Evolutionary conservation across 2,329 filamentous ascomycete genomes (phyloP).

Genomic region (Diaporthe vaccinii): DNA sequence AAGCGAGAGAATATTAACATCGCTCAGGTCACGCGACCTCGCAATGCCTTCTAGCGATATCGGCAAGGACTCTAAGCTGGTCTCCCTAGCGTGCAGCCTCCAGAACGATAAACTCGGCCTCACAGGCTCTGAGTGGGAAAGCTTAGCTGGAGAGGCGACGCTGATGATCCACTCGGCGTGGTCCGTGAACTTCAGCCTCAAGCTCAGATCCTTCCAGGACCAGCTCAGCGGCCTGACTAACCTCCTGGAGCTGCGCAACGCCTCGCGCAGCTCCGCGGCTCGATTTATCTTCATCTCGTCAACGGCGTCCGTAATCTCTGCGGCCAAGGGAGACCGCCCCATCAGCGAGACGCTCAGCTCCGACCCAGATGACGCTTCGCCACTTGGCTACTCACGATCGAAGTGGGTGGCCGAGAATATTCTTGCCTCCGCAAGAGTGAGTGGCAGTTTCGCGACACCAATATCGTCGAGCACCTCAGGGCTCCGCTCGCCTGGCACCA

Average conservation of each 20-base stretch:
- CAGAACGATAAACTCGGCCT: constrained; percentile 63
- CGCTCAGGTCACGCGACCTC: constrained; percentile 25
- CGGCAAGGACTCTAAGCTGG: constrained; percentile 53
- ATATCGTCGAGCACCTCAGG: constrained; percentile 41
- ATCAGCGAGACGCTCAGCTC: constrained; percentile 58
- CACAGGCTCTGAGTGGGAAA: constrained; percentile 52
- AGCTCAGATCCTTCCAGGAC: constrained; percentile 61
- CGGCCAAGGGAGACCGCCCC: constrained; percentile 1
- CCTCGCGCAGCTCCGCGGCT: constrained; percentile 34
- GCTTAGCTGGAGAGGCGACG: constrained; percentile 58
- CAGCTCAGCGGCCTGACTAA: constrained; percentile 62
- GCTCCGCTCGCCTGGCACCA: neutral
- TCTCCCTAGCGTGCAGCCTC: constrained; percentile 63
- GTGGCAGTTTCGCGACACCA: constrained; percentile 10
- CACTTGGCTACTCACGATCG: constrained; percentile 68
- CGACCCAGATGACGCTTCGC: constrained; percentile 58
- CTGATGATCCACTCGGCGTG: constrained; percentile 65
- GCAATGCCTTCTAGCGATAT: constrained; percentile 43
- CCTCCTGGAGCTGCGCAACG: constrained; percentile 50
- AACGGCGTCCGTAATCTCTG: constrained; percentile 42
- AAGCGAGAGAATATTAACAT: constrained; percentile 55
- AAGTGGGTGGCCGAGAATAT: constrained; percentile 72
- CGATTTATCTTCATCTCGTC: constrained; percentile 48
- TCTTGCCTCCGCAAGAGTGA: constrained; percentile 55
- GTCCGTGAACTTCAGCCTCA: constrained; percentile 69